These are phyloP conservation scores for Sclerotinia trifoliorum DNA, from an alignment of 2,329 filamentous ascomycete genomes.

Conservation along the genomic window DNA sequence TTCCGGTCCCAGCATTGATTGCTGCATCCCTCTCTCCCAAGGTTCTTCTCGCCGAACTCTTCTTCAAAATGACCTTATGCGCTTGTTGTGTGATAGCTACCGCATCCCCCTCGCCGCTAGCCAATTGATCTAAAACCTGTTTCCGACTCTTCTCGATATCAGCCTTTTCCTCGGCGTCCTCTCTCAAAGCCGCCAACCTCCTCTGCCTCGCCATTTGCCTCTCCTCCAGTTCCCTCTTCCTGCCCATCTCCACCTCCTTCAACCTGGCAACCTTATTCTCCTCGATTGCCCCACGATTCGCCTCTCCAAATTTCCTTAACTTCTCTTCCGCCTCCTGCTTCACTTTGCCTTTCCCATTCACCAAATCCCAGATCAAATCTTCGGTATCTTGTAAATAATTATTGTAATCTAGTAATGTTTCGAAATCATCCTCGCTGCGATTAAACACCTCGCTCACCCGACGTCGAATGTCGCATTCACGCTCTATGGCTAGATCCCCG, in stretches of 20 bases:
- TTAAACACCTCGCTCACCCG: constrained; percentile 82
- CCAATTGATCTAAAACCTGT: constrained; percentile 69
- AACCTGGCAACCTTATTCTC: constrained; percentile 55
- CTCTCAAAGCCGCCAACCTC: constrained; percentile 60
- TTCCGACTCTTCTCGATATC: constrained; percentile 63
- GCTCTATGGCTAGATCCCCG: constrained; percentile 80
- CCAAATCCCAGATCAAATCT: constrained; percentile 83
- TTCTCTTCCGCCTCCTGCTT: constrained; percentile 47
- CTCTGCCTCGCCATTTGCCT: constrained; percentile 63
- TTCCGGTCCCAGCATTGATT: constrained; percentile 30
- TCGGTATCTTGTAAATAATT: constrained; percentile 94
- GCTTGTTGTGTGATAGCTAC: constrained; percentile 55
- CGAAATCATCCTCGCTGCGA: constrained; percentile 86
- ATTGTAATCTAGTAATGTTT: constrained; percentile 79
- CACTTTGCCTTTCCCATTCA: constrained; percentile 64
- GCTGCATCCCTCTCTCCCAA: constrained; percentile 32
- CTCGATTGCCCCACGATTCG: constrained; percentile 68
- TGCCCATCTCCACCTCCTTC: constrained; percentile 54
- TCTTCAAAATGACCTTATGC: constrained; percentile 66
- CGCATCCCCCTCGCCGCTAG: constrained; percentile 60
- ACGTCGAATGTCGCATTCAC: constrained; percentile 87
- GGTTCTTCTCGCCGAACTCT: constrained; percentile 59
- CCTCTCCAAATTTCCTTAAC: constrained; percentile 69
- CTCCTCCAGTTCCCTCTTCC: constrained; percentile 60
- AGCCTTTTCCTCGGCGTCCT: constrained; percentile 68